Base-by-base conservation (phyloP, 129 eudicot genomes). In the Sambucus nigra region DNA sequence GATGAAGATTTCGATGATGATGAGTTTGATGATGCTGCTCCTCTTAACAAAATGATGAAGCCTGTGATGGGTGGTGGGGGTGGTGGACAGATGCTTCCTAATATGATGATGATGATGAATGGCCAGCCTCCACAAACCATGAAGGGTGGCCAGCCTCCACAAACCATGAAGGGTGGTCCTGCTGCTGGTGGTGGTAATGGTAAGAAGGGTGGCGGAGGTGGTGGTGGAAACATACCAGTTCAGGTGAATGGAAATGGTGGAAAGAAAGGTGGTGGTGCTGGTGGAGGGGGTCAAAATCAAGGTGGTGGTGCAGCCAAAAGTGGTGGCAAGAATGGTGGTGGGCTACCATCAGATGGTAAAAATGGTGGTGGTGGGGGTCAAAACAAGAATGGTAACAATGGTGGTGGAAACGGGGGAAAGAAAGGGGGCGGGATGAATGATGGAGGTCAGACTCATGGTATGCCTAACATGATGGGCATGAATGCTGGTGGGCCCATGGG, bases 81-180 rank as follows among this genome's bases (percentile, higher is more conserved):
- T 0, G 80, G 73, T 20, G 78, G 72, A 0, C 78, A 66, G 66
- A 77, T 77, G 79, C 80, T n/a, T n/a, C n/a, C 66, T 23, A 80
- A 80, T 61, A 67, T 79, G 96, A 73, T 76, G 84, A 68, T 83
- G 94, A 67, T 69, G 41, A 48, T 69, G 76, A 69, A 69, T 7
- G 78, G 69, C 25, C 83, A 76, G 68, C 57, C 63, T n/a, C 81
- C 77, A 1, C 76, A 60, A 72, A 68, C 53, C 23, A 69, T 72
- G 75, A 79, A 75, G 65, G 81, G 70, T 57, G 83, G 70, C 33
- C 85, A 75, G 15, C 61, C 48, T 53, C 69, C 69, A 0, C 70
- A 62, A 2, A 61, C 52, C 38, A 48, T 65, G 68, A 65, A 53
- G 57, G 70, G 63, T 16, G 66, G 55, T 16, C 54, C 52, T 13